Percentiles rank a stretch among this genome's conserved stretches.
Conservation (phyloP, 495 filamentous ascomycete genomes). For the Aspergillus affinis region DNA sequence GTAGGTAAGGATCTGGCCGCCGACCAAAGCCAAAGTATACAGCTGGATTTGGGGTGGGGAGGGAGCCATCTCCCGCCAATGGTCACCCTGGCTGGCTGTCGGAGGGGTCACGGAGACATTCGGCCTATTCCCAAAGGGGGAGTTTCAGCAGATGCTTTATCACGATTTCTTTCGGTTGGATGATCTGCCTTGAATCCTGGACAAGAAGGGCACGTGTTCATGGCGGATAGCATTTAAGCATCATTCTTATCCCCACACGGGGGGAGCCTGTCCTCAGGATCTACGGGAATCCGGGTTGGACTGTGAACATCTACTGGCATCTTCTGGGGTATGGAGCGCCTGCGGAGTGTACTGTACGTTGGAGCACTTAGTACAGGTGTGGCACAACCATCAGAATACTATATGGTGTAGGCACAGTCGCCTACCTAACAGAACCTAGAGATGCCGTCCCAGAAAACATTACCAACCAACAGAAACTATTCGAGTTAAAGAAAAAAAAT, state of each 20-base stretch:
- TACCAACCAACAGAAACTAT: not conserved
- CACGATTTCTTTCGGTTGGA: not conserved
- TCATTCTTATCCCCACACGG: too few relatives aligned
- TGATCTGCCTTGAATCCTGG: not conserved
- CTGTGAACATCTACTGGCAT: too few relatives aligned
- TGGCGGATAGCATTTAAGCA: not conserved
- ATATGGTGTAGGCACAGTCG: too few relatives aligned
- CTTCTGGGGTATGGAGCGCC: too few relatives aligned
- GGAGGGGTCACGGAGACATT: conserved; percentile 4
- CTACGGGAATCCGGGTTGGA: too few relatives aligned
- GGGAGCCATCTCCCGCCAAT: conserved; percentile 1
- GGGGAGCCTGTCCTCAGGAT: too few relatives aligned
- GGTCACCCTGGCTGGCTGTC: not conserved
- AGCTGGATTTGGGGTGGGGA: not conserved
- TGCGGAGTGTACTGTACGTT: too few relatives aligned
- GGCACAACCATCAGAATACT: too few relatives aligned
- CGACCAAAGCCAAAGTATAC: not conserved
- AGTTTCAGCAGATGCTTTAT: conserved; percentile 36
- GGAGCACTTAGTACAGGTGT: too few relatives aligned
- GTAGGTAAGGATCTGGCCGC: too few relatives aligned
- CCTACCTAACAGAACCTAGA: too few relatives aligned
- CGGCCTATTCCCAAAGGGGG: conserved; percentile 35
- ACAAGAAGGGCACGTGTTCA: not conserved
- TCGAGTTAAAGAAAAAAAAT: not conserved
- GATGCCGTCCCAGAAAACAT: too few relatives aligned